These are phyloP conservation scores for Fonsecaea pedrosoi DNA, from an alignment of 2,329 filamentous ascomycete genomes.

Conservation along the genomic window DNA sequence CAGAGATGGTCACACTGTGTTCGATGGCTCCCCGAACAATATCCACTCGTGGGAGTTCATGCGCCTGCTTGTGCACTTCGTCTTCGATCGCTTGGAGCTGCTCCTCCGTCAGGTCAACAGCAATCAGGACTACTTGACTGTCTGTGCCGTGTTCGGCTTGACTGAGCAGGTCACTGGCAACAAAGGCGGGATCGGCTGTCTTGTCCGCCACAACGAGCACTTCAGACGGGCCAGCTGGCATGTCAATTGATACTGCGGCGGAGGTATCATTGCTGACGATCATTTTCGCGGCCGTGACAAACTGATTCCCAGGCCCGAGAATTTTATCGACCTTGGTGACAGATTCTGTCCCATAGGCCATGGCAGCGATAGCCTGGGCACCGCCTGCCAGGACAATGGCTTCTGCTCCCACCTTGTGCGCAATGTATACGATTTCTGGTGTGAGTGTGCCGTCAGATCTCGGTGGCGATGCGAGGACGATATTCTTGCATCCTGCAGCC, in stretches of 20 bases:
- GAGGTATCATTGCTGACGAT: conserved; percentile 96
- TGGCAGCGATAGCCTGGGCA: conserved; percentile 91
- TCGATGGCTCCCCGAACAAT: conserved; percentile 89
- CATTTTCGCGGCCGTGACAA: conserved; percentile 99
- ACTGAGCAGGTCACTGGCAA: conserved; percentile 90
- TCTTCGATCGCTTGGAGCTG: conserved; percentile 85
- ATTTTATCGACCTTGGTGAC: conserved; percentile 99
- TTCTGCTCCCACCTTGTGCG: conserved; percentile 94
- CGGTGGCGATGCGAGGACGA: conserved; percentile 90
- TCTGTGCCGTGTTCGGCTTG: conserved; percentile 98
- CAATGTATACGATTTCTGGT: conserved; percentile 95
- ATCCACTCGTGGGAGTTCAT: conserved; percentile 84
- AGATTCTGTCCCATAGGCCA: conserved; percentile 96
- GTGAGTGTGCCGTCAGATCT: conserved; percentile 88
- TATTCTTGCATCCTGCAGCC: conserved; percentile 95
- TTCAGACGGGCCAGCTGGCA: conserved; percentile 96
- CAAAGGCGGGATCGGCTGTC: conserved; percentile 87
- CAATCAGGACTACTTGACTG: conserved; percentile 91
- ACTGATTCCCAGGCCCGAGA: conserved; percentile 95
- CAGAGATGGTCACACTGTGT: conserved; percentile 87
- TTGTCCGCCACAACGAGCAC: conserved; percentile 94
- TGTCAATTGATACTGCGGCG: conserved; percentile 93
- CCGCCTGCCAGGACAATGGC: conserved; percentile 95
- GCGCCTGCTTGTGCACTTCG: conserved; percentile 86
- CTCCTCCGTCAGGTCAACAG: conserved; percentile 75